Conservation (phyloP, 805 yeast genomes). For the Kuraishia cidri region DNA sequence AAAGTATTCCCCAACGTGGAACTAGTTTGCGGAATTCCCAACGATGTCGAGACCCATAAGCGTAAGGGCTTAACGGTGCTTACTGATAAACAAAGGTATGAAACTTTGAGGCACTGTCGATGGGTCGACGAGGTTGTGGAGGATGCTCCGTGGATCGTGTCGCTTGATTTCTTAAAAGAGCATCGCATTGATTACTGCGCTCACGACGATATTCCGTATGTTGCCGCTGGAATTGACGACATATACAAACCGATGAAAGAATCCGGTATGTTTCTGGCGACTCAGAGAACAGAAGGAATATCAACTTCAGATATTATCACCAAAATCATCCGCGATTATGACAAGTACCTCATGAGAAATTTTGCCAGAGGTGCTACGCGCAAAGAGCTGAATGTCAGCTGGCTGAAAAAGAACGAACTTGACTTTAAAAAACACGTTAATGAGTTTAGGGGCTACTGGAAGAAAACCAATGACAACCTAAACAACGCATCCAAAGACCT, state of each 20-base stretch:
- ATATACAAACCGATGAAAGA: slow-evolving; percentile 89
- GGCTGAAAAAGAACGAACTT: slow-evolving; percentile 95
- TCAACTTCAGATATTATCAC: slow-evolving; percentile 95
- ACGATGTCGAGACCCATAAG: slow-evolving; percentile 84
- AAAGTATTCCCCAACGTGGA: slow-evolving; percentile 80
- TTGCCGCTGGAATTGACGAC: slow-evolving; percentile 81
- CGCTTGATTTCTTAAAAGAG: slow-evolving; percentile 65
- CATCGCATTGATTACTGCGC: slow-evolving; percentile 94
- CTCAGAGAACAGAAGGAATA: slow-evolving; percentile 95
- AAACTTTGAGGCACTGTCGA: slow-evolving; percentile 83
- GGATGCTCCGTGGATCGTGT: slow-evolving; percentile 93
- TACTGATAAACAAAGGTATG: slow-evolving; percentile 80
- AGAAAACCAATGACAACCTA: slow-evolving; percentile 57
- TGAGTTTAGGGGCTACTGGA: slow-evolving; percentile 83
- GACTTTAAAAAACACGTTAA: slow-evolving; percentile 86
- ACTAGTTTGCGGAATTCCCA: slow-evolving; percentile 86
- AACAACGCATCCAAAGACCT: slow-evolving; percentile 74
- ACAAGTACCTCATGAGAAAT: slow-evolving; percentile 92
- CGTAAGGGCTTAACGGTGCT: slow-evolving; percentile 91
- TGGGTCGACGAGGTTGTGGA: slow-evolving; percentile 98
- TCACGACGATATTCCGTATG: slow-evolving; percentile 95
- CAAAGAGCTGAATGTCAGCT: slow-evolving; percentile 90
- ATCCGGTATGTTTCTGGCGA: slow-evolving; percentile 82
- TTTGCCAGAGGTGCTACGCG: slow-evolving; percentile 97
- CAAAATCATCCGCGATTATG: slow-evolving; percentile 90